Base-by-base conservation (phyloP, 192 early-diverging fungal genomes). In the Rhizophagus sp. region DNA sequence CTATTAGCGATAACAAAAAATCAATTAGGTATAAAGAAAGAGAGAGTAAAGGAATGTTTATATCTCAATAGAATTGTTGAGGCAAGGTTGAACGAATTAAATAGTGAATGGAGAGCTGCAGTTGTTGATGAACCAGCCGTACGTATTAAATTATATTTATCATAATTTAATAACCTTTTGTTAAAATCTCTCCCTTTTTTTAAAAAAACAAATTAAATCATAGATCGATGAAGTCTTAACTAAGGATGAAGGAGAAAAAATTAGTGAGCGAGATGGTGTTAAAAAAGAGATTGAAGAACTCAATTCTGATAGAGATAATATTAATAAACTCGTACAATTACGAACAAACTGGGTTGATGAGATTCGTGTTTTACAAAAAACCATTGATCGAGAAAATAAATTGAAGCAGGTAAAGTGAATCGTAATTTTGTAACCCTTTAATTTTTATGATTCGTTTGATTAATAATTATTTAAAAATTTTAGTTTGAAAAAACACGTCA, bases 1-100 rank as follows among this genome's bases (percentile, higher is more conserved):
- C 78, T 90, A 64, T 84, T 90, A 85, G 88, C 78, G 44, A 69
- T 85, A 2, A 80, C 79, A 27, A 81, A 85, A 73, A 81, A 85
- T 67, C 81, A 75, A 74, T 75, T 79, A 75, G 65, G 61, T 8
- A 52, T 69, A 2, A 57, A 76, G 49, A 78, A 77, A 33, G 73
- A 78, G 27, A 69, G 75, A 57, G 39, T 84, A 9, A 68, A 80
- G 4, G 83, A 64, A 22, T 69, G 81, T 24, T n/a, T 44, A 6
- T 84, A 73, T 72, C 25, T 82, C 17, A 81, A 83, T 62, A 64
- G 24, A 30, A 62, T 74, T 22, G 79, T 84, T 17, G 85, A 86
- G 52, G 24, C 67, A 2, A 57, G 79, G 22, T 33, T 86, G 22
- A 81, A 86, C 78, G 41, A 49, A 11, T 44, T 78, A 13, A 67